Conservation (phyloP, 768 basidiomycete species). For the Leucocoprinus sp. region DNA sequence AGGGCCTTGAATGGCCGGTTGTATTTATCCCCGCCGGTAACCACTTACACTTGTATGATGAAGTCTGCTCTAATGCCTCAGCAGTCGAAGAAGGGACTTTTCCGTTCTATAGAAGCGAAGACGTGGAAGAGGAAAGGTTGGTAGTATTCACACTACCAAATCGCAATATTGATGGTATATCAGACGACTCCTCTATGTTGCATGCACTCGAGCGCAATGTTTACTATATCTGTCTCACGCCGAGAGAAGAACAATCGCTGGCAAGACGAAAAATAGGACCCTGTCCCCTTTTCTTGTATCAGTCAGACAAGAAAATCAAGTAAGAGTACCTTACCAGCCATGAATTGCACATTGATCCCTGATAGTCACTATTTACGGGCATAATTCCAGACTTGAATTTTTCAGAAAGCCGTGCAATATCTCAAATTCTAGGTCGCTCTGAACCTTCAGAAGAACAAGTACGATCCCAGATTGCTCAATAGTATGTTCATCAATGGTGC, state of each 20-base stretch:
- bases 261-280: slow-evolving; percentile 40
- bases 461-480: slow-evolving; percentile 30
- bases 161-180: not conserved
- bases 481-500: slow-evolving; percentile 33
- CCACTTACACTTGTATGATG: not conserved
- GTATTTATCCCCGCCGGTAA: slow-evolving; percentile 71
- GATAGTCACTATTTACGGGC: slow-evolving; percentile 36
- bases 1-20: slow-evolving; percentile 89
- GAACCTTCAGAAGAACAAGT: slow-evolving; percentile 38
- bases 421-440: slow-evolving; percentile 43
- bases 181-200: slow-evolving; percentile 82
- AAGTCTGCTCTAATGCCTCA: not conserved
- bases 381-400: slow-evolving; percentile 33
- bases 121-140: slow-evolving; percentile 76
- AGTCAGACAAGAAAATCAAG: slow-evolving; percentile 34
- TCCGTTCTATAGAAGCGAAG: slow-evolving; percentile 67
- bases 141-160: slow-evolving; percentile 10
- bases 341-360: not conserved
- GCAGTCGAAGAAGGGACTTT: slow-evolving; percentile 67
- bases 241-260: slow-evolving; percentile 41
- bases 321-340: slow-evolving; percentile 18
- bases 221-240: slow-evolving; percentile 54
- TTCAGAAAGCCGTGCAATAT: slow-evolving; percentile 39
- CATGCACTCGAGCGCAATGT: slow-evolving; percentile 77
- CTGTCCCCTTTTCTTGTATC: slow-evolving; percentile 52